Evolutionary conservation across 139 green algal genomes (phyloP).

Genomic region (Chlorella sp.): DNA sequence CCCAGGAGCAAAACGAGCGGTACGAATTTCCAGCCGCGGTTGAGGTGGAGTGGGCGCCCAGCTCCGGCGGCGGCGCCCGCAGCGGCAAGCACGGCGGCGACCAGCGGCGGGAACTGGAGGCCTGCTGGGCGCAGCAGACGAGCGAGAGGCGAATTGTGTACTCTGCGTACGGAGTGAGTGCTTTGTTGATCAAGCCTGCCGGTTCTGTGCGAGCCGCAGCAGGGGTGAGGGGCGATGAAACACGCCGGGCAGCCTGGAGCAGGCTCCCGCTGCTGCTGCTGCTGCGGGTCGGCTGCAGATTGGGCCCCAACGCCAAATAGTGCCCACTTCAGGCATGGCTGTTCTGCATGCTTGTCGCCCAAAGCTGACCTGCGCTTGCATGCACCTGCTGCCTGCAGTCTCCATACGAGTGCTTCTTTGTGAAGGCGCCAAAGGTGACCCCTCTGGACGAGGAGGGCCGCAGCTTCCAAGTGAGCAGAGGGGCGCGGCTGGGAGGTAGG

Average conservation of each 20-base stretch:
- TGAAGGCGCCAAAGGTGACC: not conserved
- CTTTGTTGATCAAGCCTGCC: no score
- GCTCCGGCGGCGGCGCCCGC: not conserved
- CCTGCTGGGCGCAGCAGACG: not conserved
- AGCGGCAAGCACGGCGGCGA: not conserved
- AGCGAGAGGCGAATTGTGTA: not conserved
- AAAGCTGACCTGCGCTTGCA: no score
- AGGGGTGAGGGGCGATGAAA: no score
- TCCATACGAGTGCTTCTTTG: slow-evolving; percentile 29
- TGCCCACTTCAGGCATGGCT: no score
- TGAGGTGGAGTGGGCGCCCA: not conserved
- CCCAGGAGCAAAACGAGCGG: not conserved
- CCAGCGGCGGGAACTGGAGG: not conserved
- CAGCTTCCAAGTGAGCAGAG: not conserved
- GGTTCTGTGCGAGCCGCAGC: no score
- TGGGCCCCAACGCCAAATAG: no score
- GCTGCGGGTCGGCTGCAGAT: no score
- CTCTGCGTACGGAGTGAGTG: slow-evolving; percentile 33
- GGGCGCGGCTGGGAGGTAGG: no score
- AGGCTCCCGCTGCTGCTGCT: no score
- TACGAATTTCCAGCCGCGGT: slow-evolving; percentile 35
- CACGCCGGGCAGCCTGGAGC: no score
- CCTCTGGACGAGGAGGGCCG: not conserved
- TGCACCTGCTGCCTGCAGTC: not conserved
- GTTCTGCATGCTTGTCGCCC: no score